A percentile compares a stretch with the other conserved stretches of the same genome.
phyloP scores from a whole-genome alignment of 1,284 basidiomycete species.

The Binderoboletus segoi region DNA sequence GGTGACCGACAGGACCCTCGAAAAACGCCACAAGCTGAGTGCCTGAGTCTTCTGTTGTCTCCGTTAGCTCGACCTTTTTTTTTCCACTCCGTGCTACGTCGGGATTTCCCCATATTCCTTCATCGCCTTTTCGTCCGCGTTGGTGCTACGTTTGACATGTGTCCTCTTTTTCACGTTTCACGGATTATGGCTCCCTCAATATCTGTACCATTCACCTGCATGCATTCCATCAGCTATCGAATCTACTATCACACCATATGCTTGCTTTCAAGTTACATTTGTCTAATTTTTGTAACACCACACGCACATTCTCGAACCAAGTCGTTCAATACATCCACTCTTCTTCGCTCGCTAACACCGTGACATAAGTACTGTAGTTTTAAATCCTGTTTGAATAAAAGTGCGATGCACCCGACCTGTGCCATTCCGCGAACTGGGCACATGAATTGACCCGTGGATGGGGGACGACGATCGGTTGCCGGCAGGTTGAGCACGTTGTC shows the following conservation, averaged over 20 bases:
- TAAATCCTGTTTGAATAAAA: slow-evolving; percentile 29
- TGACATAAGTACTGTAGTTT: slow-evolving; percentile 32
- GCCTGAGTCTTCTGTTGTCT: slow-evolving; percentile 18
- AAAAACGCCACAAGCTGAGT: slow-evolving; percentile 35
- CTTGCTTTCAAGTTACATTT: slow-evolving; percentile 20
- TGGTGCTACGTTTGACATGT: slow-evolving; percentile 8
- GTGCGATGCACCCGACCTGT: not conserved
- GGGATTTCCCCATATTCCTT: not conserved
- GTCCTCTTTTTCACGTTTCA: slow-evolving; percentile 19
- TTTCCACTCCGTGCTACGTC: slow-evolving; percentile 1
- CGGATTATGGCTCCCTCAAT: slow-evolving; percentile 25
- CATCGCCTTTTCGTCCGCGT: not conserved
- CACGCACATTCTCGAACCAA: slow-evolving; percentile 9
- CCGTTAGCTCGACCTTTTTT: slow-evolving; percentile 1
- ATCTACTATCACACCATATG: slow-evolving; percentile 27
- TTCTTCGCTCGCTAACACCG: slow-evolving; percentile 12
- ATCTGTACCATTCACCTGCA: slow-evolving; percentile 27
- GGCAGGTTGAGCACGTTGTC: slow-evolving; percentile 19
- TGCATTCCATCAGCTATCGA: slow-evolving; percentile 25
- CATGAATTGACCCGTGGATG: slow-evolving; percentile 2
- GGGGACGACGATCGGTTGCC: slow-evolving; percentile 7
- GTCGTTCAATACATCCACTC: slow-evolving; percentile 22
- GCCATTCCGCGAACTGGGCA: slow-evolving; percentile 11
- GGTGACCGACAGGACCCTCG: slow-evolving; percentile 23
- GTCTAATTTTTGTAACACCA: slow-evolving; percentile 39